phyloP scores from a whole-genome alignment of 2,329 filamentous ascomycete genomes.

The Ophiostoma novo-ulmi region DNA sequence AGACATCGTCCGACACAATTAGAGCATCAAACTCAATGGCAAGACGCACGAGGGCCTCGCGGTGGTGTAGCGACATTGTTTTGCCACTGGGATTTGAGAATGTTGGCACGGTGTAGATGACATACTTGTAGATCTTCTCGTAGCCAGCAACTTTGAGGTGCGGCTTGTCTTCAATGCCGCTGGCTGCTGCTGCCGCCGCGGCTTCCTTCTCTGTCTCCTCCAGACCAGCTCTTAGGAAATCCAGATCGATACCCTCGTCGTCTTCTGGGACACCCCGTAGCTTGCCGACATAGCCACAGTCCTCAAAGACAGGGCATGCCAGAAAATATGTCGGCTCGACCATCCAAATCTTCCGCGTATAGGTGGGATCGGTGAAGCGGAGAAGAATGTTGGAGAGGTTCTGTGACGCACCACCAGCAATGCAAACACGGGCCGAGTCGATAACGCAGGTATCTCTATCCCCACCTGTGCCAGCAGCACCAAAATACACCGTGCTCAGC shows the following conservation, averaged over 20 bases:
- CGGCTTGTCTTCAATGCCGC: constrained; percentile 20
- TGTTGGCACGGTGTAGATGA: constrained; percentile 65
- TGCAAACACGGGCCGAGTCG: constrained; percentile 47
- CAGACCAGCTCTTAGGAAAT: constrained; percentile 39
- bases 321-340: constrained; percentile 63
- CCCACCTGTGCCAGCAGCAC: neutral
- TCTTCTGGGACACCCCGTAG: constrained; percentile 59
- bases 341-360: constrained; percentile 60
- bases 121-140: constrained; percentile 58
- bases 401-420: constrained; percentile 63
- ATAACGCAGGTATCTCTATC: constrained; percentile 23
- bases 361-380: constrained; percentile 59
- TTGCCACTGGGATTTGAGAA: constrained; percentile 65
- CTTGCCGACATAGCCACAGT: constrained; percentile 55
- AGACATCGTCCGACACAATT: constrained; percentile 65
- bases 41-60: constrained; percentile 54
- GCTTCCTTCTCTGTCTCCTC: constrained; percentile 19
- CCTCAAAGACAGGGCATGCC: constrained; percentile 60
- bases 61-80: constrained; percentile 54
- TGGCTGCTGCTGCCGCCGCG: neutral
- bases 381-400: constrained; percentile 59
- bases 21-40: constrained; percentile 61
- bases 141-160: constrained; percentile 28
- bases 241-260: constrained; percentile 56
- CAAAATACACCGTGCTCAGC: constrained; percentile 53